Evolutionary conservation across 495 filamentous ascomycete genomes (phyloP).

Genomic region (Aspergillus coremiiformis): DNA sequence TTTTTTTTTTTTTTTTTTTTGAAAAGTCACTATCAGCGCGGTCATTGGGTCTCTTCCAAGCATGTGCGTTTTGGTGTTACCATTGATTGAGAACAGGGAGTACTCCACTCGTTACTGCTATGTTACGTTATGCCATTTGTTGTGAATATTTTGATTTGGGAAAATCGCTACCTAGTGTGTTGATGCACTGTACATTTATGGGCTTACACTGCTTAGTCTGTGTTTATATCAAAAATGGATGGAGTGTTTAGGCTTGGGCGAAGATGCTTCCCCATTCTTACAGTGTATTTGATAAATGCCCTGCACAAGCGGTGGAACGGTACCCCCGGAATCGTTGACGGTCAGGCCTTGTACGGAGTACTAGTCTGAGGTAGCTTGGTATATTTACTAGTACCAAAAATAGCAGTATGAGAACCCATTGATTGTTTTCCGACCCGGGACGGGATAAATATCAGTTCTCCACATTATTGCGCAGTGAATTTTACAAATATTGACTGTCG

Average conservation of each 20-base stretch:
- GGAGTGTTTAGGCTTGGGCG: neutral
- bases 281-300: neutral
- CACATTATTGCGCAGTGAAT: neutral
- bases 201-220: neutral
- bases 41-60: conserved; percentile 18
- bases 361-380: too few species aligned
- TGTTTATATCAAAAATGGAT: neutral
- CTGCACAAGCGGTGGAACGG: neutral
- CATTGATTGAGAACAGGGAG: neutral
- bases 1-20: too few species aligned
- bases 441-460: neutral
- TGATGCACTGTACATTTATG: neutral
- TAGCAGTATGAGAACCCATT: too few species aligned
- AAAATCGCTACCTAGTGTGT: neutral
- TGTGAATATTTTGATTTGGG: conserved; percentile 5
- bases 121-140: conserved; percentile 8
- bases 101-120: conserved; percentile 10
- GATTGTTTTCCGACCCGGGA: too few species aligned
- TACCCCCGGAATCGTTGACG: neutral
- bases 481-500: neutral
- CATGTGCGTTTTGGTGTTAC: conserved; percentile 28
- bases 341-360: too few species aligned
- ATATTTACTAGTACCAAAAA: too few species aligned
- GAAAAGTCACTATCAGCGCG: conserved; percentile 11
- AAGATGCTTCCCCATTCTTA: neutral